phyloP scores from a whole-genome alignment of 2,329 filamentous ascomycete genomes.

The Pestalotiopsis sp. region DNA sequence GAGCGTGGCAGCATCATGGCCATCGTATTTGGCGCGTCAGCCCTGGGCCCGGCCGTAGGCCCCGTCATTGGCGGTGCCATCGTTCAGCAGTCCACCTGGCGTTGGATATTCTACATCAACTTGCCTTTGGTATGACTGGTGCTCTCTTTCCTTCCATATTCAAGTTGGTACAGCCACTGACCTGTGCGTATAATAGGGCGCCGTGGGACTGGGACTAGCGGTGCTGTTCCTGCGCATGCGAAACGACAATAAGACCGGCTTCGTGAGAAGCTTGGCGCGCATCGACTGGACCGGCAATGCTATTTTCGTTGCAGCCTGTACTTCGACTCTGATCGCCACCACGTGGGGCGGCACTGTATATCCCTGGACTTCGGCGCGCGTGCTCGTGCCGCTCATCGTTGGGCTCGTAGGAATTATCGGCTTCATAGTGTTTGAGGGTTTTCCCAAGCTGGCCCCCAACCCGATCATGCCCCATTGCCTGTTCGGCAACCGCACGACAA shows the following conservation, averaged over 20 bases:
- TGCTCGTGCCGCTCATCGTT: conserved; percentile 19
- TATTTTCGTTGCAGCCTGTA: conserved; percentile 34
- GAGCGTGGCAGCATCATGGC: conserved; percentile 42
- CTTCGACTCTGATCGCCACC: conserved; percentile 37
- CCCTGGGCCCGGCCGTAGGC: conserved; percentile 32
- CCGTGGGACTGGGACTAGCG: conserved; percentile 16
- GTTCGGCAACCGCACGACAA: conserved; percentile 43
- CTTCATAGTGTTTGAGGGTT: neutral
- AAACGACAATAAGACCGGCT: neutral
- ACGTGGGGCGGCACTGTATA: conserved; percentile 23
- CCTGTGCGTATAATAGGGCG: no score
- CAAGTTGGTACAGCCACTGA: no score
- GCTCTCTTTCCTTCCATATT: no score
- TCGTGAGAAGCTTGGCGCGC: conserved; percentile 15
- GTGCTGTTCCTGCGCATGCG: conserved; percentile 32
- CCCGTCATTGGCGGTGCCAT: conserved; percentile 27
- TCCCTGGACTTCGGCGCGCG: conserved; percentile 19
- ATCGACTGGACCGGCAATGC: conserved; percentile 39
- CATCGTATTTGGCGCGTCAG: conserved; percentile 28
- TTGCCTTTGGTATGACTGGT: conserved; percentile 26
- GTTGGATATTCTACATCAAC: conserved; percentile 42
- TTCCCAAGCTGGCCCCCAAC: conserved; percentile 24
- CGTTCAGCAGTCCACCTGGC: conserved; percentile 31
- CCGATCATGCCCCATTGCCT: conserved; percentile 39
- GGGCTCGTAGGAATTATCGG: conserved; percentile 3